Evolutionary conservation across 2,329 filamentous ascomycete genomes (phyloP).

Genomic region (Aspergillus unguis): DNA sequence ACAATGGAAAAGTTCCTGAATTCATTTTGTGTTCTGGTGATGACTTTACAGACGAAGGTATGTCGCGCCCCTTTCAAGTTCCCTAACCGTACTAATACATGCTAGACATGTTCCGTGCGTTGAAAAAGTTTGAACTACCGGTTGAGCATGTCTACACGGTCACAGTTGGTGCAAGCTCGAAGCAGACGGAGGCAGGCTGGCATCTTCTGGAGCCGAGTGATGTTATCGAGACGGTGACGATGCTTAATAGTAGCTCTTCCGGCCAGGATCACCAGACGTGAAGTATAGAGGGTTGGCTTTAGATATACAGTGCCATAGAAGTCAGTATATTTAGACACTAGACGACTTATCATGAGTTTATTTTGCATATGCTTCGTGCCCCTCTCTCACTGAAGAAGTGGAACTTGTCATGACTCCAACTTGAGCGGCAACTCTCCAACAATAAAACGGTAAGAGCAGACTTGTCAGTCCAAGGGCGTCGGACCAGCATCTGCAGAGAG

Average conservation of each 20-base stretch:
- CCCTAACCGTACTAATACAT: slow-evolving; percentile 2
- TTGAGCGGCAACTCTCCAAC: no score
- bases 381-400: no score
- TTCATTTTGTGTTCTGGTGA: slow-evolving; percentile 91
- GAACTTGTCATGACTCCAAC: no score
- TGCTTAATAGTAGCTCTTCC: slow-evolving; percentile 48
- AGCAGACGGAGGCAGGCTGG: slow-evolving; percentile 86
- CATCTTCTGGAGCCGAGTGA: slow-evolving; percentile 85
- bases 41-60: slow-evolving; percentile 96
- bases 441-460: no score
- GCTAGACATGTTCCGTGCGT: slow-evolving; percentile 76
- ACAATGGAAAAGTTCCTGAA: slow-evolving; percentile 61
- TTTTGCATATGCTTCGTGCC: not conserved
- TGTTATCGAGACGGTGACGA: slow-evolving; percentile 66
- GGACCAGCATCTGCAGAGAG: no score
- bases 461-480: no score
- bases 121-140: slow-evolving; percentile 57
- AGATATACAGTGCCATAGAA: not conserved
- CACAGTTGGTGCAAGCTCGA: slow-evolving; percentile 86
- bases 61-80: slow-evolving; percentile 14
- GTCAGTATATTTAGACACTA: not conserved
- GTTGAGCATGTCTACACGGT: slow-evolving; percentile 77
- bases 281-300: not conserved
- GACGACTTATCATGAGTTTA: not conserved
- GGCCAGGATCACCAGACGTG: slow-evolving; percentile 20